These are phyloP conservation scores for Talaromyces amestolkiae DNA, from an alignment of 2,329 filamentous ascomycete species.

Conservation along the genomic window DNA sequence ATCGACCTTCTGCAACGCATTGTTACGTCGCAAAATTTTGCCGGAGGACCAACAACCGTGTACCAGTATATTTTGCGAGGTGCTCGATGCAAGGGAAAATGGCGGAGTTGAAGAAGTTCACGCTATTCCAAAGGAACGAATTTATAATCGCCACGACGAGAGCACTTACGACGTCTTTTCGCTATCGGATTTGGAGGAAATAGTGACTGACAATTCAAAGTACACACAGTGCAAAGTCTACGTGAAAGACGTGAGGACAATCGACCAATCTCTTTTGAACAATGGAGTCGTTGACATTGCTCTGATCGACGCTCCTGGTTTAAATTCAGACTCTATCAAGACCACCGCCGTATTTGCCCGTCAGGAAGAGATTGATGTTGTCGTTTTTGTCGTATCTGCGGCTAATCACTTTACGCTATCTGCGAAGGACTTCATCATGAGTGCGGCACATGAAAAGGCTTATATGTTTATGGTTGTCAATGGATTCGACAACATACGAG, in stretches of 20 bases:
- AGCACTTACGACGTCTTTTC: conserved; percentile 87
- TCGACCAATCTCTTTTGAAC: conserved; percentile 91
- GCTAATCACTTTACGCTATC: conserved; percentile 97
- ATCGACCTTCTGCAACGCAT: conserved; percentile 98
- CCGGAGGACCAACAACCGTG: conserved; percentile 98
- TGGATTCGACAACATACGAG: conserved; percentile 88
- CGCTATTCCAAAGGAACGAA: conserved; percentile 76
- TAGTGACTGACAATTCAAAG: conserved; percentile 82
- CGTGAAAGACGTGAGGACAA: conserved; percentile 80
- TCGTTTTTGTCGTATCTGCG: conserved; percentile 96
- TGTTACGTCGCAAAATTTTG: conserved; percentile 84
- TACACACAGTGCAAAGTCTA: conserved; percentile 98
- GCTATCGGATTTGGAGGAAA: conserved; percentile 75
- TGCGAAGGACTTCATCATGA: conserved; percentile 96
- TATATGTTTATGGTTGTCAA: conserved; percentile 99
- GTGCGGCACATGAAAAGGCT: conserved; percentile 91
- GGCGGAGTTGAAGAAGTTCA: conserved; percentile 91
- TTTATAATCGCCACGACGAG: conserved; percentile 87
- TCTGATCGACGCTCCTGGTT: conserved; percentile 89
- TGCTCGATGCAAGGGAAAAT: conserved; percentile 88
- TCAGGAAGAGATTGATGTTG: conserved; percentile 97
- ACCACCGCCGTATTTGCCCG: conserved; percentile 95
- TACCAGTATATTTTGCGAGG: conserved; percentile 97
- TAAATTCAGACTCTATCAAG: conserved; percentile 95
- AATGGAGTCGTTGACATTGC: conserved; percentile 98